Percentiles rank a stretch among this genome's conserved stretches.
Conservation (phyloP, 139 green algal genomes). For the Chlamydomonas asymmetrica region DNA sequence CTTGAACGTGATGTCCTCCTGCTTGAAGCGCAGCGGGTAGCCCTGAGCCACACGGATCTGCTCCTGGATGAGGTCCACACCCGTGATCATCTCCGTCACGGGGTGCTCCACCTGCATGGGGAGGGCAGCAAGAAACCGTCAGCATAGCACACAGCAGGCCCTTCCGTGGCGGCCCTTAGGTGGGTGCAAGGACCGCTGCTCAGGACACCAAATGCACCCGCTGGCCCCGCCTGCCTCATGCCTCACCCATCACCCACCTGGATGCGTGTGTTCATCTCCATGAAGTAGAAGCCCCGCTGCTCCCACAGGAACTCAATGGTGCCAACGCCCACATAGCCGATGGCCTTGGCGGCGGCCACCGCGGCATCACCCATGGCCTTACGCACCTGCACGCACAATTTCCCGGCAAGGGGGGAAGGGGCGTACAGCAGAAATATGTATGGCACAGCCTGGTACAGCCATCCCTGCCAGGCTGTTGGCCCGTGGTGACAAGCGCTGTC, state of each 20-base stretch:
- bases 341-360: conserved; percentile 77
- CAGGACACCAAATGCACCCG: no score
- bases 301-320: conserved; percentile 97
- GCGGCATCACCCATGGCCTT: conserved; percentile 90
- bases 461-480: no score
- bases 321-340: conserved; percentile 85
- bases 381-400: no score
- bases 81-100: conserved; percentile 95
- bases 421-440: no score
- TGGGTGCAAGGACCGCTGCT: no score
- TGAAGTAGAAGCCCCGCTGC: conserved; percentile 94
- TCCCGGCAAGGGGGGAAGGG: no score
- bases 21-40: conserved; percentile 69
- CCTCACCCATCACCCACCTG: conserved; percentile 53
- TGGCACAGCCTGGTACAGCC: no score
- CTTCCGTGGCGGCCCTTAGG: not conserved
- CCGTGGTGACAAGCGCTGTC: no score
- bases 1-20: conserved; percentile 89
- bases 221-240: not conserved
- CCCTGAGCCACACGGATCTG: conserved; percentile 89
- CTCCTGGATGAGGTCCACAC: conserved; percentile 91
- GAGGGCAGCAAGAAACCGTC: not conserved
- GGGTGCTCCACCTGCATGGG: conserved; percentile 87
- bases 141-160: not conserved
- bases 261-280: conserved; percentile 98